These are phyloP conservation scores for Microdochium paspali DNA, from an alignment of 2,329 filamentous ascomycete species.

Conservation along the genomic window DNA sequence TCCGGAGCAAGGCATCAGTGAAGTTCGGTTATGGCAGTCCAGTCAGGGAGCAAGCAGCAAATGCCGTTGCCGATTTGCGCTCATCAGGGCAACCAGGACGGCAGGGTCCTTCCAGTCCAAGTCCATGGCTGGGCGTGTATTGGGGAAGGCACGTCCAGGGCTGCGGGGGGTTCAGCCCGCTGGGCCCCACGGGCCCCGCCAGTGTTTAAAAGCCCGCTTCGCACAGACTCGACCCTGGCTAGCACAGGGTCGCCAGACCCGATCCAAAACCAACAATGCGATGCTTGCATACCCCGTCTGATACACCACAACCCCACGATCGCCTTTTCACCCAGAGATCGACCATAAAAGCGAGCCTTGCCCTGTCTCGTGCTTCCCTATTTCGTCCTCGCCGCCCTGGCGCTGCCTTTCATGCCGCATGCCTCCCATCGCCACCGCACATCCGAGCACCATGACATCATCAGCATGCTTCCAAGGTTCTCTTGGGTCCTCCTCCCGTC, in stretches of 20 bases:
- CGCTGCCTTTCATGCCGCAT: neutral
- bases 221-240: neutral
- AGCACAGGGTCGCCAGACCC: neutral
- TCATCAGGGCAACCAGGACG: too few relatives aligned
- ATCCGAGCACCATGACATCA: neutral
- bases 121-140: neutral
- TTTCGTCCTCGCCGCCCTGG: too few relatives aligned
- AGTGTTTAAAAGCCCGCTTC: neutral
- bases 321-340: neutral
- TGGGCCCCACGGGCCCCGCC: neutral
- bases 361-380: too few relatives aligned
- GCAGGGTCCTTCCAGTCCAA: neutral
- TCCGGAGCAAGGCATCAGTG: too few relatives aligned
- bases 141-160: neutral
- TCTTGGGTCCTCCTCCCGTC: neutral
- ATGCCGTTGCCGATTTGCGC: too few relatives aligned
- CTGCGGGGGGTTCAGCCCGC: neutral
- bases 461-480: neutral
- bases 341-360: neutral
- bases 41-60: too few relatives aligned
- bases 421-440: neutral
- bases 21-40: too few relatives aligned
- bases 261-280: too few relatives aligned
- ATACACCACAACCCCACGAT: neutral
- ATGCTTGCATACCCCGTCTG: neutral